Base-by-base conservation (phyloP, 257 asterid species). In the Lithospermum erythrorhizon region DNA sequence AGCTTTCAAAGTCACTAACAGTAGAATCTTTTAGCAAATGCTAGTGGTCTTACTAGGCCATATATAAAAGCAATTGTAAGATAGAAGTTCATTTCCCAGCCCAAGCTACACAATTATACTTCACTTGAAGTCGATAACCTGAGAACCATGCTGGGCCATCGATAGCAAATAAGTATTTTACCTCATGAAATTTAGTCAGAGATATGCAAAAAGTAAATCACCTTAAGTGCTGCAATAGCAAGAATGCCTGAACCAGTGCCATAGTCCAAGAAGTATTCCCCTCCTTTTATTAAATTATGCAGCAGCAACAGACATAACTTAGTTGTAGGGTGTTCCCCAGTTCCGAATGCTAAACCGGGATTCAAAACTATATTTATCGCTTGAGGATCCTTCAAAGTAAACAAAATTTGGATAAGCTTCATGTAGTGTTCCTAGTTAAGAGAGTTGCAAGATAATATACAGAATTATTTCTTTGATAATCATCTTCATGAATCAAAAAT, bases 171-270 rank as follows among this genome's bases (percentile, higher is more conserved):
- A 15, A 17, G 6, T 51, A 1, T 18, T 5, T 52, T 29, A 21
- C 59, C 23, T 55, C 16, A 53, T 9, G 17, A 57, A 57, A 4
- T 25, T 25, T 30, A 30, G 32, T 48, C 14, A 17, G 55, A 23
- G n/a, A 54, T 25, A 20, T 9, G 21, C 2, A 10, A 25, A 60
- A 23, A 20, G 18, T 6, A 48, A 6, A 62, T 71, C 70, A 90
- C 98, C 98, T 81, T 88, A 18, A 91, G 76, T 57, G 95, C 95
- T 25, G 98, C 95, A 59, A 91, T 84, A 48, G 97, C 89, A 60
- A 91, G 97, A 70, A 91, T 83, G 37, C 97, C 98, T 1, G 95
- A 84, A 37, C 98, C 96, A 9, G 98, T 91, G 67, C 95, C 98
- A 67, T 88, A 91, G 69, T 91, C 98, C 68, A 91, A 86, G 72